These are phyloP conservation scores for Trifolium pratense DNA, from an alignment of 306 rosid genomes.

Conservation along the genomic window DNA sequence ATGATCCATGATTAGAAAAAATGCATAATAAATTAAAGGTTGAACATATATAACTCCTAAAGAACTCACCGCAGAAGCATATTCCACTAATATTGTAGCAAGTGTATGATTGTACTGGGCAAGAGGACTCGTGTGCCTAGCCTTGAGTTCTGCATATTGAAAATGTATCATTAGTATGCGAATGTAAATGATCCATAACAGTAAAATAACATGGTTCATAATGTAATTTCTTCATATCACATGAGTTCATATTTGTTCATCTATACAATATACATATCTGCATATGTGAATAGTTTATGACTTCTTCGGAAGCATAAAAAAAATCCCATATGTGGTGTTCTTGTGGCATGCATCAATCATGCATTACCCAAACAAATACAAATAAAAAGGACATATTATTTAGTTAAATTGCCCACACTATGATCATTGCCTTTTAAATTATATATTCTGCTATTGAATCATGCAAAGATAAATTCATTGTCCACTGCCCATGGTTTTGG, in stretches of 20 bases:
- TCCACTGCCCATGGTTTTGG: not conserved
- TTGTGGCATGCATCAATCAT: slow-evolving; percentile 1
- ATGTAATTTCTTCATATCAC: slow-evolving; percentile 9
- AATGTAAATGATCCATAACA: slow-evolving; percentile 28
- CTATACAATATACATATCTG: too few relatives aligned
- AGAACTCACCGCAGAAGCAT: slow-evolving; percentile 84
- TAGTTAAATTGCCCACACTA: not conserved
- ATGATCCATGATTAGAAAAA: slow-evolving; percentile 24
- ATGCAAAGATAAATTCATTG: not conserved
- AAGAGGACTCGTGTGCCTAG: slow-evolving; percentile 32
- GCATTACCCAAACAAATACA: not conserved
- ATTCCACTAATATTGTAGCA: slow-evolving; percentile 72
- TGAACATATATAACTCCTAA: slow-evolving; percentile 12
- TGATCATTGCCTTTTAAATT: not conserved
- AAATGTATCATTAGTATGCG: not conserved
- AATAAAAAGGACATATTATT: not conserved
- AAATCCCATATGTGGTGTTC: slow-evolving; percentile 4
- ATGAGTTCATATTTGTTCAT: not conserved
- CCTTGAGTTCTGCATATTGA: slow-evolving; percentile 57
- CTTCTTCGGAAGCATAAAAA: slow-evolving; percentile 1
- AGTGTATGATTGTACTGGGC: slow-evolving; percentile 73
- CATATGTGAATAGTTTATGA: not conserved
- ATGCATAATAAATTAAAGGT: not conserved
- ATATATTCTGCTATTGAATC: not conserved
- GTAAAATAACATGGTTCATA: not conserved